These are phyloP conservation scores for Trichopus zeylanicus DNA, from an alignment of 116 monocot species.

Conservation along the genomic window DNA sequence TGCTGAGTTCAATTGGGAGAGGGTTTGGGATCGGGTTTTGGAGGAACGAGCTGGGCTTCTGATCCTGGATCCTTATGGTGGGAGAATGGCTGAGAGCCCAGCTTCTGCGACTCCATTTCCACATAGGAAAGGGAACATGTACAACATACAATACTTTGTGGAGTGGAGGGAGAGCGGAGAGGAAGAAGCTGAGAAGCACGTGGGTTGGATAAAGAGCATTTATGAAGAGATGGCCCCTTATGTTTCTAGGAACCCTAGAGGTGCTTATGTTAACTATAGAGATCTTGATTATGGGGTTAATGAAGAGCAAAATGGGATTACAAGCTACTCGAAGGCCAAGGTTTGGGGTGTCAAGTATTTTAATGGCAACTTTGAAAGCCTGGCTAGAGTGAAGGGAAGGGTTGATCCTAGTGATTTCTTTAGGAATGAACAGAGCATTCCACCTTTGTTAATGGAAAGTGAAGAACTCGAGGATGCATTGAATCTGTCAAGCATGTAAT, in stretches of 20 bases:
- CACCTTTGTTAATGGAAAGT: constrained; percentile 14
- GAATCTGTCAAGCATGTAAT: no score
- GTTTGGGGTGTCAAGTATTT: constrained; percentile 25
- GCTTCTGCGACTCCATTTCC: constrained; percentile 11
- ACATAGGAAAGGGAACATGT: constrained; percentile 18
- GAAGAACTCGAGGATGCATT: no score
- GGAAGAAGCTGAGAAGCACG: background rate
- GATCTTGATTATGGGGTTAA: constrained; percentile 32
- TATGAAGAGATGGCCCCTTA: constrained; percentile 22
- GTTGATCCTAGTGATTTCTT: constrained; percentile 38
- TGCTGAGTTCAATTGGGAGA: constrained; percentile 2
- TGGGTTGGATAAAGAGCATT: constrained; percentile 19
- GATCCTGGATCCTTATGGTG: constrained; percentile 32
- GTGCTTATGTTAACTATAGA: constrained; percentile 28
- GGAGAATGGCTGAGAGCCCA: constrained; percentile 8
- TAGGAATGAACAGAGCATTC: constrained; percentile 39
- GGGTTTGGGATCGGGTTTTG: constrained; percentile 8
- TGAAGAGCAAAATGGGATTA: background rate
- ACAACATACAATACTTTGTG: constrained; percentile 10
- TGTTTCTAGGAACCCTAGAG: constrained; percentile 26
- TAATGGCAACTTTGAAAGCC: constrained; percentile 20
- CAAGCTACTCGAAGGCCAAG: background rate
- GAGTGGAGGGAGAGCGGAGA: constrained; percentile 5
- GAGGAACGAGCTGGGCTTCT: background rate
- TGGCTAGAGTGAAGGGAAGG: constrained; percentile 21